Conservation (phyloP, 2,329 filamentous ascomycete species). For the Volutella citrinella region DNA sequence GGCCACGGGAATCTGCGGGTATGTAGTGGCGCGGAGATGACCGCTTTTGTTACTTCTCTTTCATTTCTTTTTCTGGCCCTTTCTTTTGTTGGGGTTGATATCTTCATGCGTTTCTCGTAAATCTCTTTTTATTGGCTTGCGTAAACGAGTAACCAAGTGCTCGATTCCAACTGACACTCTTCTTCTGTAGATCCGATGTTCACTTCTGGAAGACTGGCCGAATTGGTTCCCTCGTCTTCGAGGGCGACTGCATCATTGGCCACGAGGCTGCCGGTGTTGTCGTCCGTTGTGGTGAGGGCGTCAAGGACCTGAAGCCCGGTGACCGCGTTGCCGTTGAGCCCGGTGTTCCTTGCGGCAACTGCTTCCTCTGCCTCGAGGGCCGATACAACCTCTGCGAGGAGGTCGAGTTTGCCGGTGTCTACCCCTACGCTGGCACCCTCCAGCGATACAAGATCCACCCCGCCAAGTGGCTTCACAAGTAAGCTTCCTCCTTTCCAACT, state of each 20-base stretch:
- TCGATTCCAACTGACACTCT: conserved; percentile 1
- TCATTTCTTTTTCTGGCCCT: no score
- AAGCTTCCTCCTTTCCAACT: not conserved
- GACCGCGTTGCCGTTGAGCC: conserved; percentile 67
- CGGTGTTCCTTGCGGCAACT: conserved; percentile 59
- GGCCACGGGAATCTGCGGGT: conserved; percentile 63
- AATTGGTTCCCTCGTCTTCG: conserved; percentile 61
- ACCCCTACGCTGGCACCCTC: conserved; percentile 58
- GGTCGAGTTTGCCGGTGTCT: conserved; percentile 60
- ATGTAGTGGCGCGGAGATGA: no score
- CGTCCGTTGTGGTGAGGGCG: conserved; percentile 52
- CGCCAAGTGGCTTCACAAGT: conserved; percentile 57
- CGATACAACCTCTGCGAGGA: conserved; percentile 63
- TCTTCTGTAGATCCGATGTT: conserved; percentile 53
- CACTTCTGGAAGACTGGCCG: conserved; percentile 66
- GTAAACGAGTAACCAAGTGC: not conserved
- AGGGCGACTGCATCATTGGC: conserved; percentile 62
- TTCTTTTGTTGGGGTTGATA: no score
- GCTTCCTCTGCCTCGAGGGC: conserved; percentile 57
- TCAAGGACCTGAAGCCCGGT: conserved; percentile 47
- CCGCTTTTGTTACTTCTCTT: no score
- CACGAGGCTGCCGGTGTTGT: conserved; percentile 64
- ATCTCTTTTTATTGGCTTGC: no score
- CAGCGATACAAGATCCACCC: conserved; percentile 61
- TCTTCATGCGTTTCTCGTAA: no score